Conservation (phyloP, 2,329 filamentous ascomycete genomes). For the Stachybotrys elegans region DNA sequence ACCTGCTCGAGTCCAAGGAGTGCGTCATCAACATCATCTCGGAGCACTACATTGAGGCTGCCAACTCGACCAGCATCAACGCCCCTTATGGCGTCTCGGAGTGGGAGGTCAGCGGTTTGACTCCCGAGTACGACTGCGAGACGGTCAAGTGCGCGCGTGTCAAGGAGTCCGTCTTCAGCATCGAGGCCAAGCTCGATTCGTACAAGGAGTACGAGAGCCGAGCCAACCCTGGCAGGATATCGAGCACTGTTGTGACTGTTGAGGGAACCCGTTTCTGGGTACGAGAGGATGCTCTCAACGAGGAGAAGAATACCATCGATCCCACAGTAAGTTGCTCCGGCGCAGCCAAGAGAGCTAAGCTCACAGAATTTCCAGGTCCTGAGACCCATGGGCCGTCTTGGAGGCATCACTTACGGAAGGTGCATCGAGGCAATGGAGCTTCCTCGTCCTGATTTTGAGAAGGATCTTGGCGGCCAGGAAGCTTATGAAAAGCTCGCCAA, state of each 20-base stretch:
- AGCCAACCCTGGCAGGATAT: constrained; percentile 65
- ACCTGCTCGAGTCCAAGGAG: constrained; percentile 66
- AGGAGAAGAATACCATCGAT: constrained; percentile 69
- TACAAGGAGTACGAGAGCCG: constrained; percentile 72
- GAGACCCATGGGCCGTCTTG: constrained; percentile 70
- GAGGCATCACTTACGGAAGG: constrained; percentile 80
- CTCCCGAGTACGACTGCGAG: constrained; percentile 57
- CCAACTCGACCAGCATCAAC: constrained; percentile 76
- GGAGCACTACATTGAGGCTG: constrained; percentile 81
- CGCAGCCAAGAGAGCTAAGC: too few relatives aligned
- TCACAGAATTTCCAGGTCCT: constrained; percentile 46
- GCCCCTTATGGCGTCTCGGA: constrained; percentile 72
- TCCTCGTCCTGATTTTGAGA: constrained; percentile 53
- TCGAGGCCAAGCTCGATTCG: constrained; percentile 76
- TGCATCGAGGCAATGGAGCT: constrained; percentile 68
- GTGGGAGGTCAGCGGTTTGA: constrained; percentile 74
- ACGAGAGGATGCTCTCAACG: constrained; percentile 79
- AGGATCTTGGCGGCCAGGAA: constrained; percentile 47
- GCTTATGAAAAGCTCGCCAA: constrained; percentile 50
- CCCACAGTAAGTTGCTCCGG: constrained; percentile 46
- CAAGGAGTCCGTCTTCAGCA: constrained; percentile 73
- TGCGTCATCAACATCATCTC: constrained; percentile 84
- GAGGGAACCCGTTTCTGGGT: constrained; percentile 89
- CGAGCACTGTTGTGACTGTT: constrained; percentile 68
- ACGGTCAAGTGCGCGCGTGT: constrained; percentile 69